A percentile compares a stretch with the other conserved stretches of the same genome.
Conservation (phyloP, 345 rosid species). For the Linum trigynum region DNA sequence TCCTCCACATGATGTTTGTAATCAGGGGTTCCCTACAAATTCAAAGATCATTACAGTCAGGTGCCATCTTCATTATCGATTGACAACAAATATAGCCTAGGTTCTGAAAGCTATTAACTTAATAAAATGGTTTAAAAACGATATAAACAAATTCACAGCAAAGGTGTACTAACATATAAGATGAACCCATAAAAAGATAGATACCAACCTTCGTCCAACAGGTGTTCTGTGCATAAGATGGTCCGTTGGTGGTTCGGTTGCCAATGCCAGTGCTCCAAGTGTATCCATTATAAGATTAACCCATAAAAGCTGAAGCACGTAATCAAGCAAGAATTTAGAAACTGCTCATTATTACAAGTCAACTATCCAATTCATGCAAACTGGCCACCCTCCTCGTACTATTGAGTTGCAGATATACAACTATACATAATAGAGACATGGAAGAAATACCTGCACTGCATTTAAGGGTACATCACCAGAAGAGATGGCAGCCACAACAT, state of each 20-base stretch:
- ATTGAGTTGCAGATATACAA: too few species aligned
- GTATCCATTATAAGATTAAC: conserved; percentile 89
- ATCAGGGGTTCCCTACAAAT: conserved; percentile 42
- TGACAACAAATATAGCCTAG: neutral
- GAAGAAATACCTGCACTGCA: conserved; percentile 63
- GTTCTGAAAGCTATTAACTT: neutral
- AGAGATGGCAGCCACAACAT: conserved; percentile 55
- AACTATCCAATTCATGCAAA: neutral
- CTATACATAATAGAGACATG: conserved; percentile 7
- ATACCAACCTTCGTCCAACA: conserved; percentile 24
- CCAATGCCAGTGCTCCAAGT: conserved; percentile 78
- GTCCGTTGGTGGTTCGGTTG: conserved; percentile 76
- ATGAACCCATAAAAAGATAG: conserved; percentile 70
- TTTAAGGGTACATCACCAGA: conserved; percentile 77
- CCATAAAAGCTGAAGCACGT: conserved; percentile 61
- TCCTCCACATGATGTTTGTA: conserved; percentile 17
- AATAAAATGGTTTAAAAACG: neutral
- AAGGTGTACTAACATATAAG: conserved; percentile 31
- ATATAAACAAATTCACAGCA: neutral
- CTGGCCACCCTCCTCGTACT: neutral
- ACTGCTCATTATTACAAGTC: conserved; percentile 1
- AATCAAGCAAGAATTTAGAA: conserved; percentile 10
- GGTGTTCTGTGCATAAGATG: conserved; percentile 56
- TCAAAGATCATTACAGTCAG: conserved; percentile 4
- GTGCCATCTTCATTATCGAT: neutral